phyloP scores from a whole-genome alignment of 768 basidiomycete species.

The Mycena epipterygia region DNA sequence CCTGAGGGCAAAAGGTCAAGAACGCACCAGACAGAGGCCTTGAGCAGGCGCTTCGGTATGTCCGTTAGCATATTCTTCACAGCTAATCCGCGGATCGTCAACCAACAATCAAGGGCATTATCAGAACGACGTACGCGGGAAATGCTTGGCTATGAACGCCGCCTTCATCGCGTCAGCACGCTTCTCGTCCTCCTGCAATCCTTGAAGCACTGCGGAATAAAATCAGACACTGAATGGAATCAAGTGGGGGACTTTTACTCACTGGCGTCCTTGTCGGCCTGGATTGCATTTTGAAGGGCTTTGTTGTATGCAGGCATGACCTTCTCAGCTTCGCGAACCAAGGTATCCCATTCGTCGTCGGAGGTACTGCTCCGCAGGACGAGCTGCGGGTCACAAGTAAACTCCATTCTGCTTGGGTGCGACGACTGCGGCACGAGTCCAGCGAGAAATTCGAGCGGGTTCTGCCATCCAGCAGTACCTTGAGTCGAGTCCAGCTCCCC shows the following conservation, averaged over 20 bases:
- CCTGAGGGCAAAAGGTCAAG: background rate
- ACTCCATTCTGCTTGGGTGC: background rate
- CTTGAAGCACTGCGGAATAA: constrained; percentile 11
- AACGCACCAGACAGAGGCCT: constrained; percentile 36
- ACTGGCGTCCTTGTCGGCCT: constrained; percentile 33
- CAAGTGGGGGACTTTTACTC: background rate
- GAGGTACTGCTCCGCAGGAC: background rate
- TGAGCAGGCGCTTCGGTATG: constrained; percentile 9
- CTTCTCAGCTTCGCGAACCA: constrained; percentile 14
- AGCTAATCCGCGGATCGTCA: background rate
- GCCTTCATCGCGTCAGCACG: constrained; percentile 23
- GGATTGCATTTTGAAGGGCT: constrained; percentile 22
- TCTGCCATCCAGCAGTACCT: background rate
- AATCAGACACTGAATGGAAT: background rate
- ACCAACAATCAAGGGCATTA: background rate
- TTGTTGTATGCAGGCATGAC: constrained; percentile 22
- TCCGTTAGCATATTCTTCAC: constrained; percentile 22
- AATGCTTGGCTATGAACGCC: constrained; percentile 17
- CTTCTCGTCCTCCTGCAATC: constrained; percentile 24
- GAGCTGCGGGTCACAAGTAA: constrained; percentile 23
- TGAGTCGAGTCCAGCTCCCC: background rate
- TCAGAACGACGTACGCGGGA: constrained; percentile 24
- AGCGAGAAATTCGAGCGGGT: constrained; percentile 17
- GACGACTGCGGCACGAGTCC: constrained; percentile 10
- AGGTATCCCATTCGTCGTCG: constrained; percentile 4